These are phyloP conservation scores for Pelargonium fulgidum DNA, from an alignment of 441 rosid species.

Conservation along the genomic window DNA sequence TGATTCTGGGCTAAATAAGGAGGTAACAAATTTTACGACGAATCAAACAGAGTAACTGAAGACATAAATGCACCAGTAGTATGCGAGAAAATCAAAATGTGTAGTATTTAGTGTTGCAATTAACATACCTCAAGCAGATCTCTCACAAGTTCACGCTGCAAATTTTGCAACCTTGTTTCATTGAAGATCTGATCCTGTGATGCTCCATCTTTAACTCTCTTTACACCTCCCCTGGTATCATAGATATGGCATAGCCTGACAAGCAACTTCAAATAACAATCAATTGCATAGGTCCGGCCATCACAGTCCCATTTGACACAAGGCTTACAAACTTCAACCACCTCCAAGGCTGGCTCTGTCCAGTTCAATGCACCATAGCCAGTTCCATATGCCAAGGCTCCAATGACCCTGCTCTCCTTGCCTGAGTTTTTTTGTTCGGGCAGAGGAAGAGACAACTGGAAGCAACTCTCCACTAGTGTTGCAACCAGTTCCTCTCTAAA, in stretches of 20 bases:
- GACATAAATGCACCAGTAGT: background rate
- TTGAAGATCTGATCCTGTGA: conserved; percentile 95
- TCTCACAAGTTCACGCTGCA: conserved; percentile 88
- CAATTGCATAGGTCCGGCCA: conserved; percentile 93
- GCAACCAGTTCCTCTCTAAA: conserved; percentile 97
- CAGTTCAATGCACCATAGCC: conserved; percentile 98
- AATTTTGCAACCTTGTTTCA: conserved; percentile 90
- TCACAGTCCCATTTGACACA: conserved; percentile 99
- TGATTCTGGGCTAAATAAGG: background rate
- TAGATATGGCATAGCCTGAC: conserved; percentile 94
- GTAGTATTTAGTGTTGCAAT: conserved; percentile 19
- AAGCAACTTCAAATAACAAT: conserved; percentile 92
- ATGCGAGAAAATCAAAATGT: background rate
- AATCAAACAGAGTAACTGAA: background rate
- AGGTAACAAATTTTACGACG: background rate
- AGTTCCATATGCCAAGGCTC: conserved; percentile 98
- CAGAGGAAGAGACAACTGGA: conserved; percentile 92
- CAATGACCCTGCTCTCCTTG: conserved; percentile 98
- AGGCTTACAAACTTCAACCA: conserved; percentile 96
- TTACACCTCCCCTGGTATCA: conserved; percentile 96
- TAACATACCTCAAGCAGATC: conserved; percentile 78
- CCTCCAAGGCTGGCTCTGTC: conserved; percentile 98
- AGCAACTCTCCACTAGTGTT: conserved; percentile 96
- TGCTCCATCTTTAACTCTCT: conserved; percentile 96
- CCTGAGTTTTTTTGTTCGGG: conserved; percentile 86